Evolutionary conservation across 768 basidiomycete genomes (phyloP).

Genomic region (Naematelia encephala): DNA sequence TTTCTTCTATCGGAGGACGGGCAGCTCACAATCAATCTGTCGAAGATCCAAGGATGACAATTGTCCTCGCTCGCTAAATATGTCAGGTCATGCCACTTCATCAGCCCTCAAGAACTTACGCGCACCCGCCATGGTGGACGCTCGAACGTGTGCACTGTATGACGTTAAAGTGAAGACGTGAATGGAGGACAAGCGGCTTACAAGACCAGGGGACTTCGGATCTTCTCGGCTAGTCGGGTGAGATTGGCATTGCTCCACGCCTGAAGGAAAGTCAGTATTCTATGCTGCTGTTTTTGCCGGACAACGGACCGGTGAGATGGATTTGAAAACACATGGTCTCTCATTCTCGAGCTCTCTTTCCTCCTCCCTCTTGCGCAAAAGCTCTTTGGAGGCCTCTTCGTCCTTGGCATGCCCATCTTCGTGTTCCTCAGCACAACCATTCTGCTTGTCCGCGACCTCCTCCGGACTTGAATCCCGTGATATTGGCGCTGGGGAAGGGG

Average conservation of each 20-base stretch:
- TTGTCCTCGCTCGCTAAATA: constrained; percentile 50
- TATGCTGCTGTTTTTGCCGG: too few species aligned
- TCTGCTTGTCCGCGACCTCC: neutral
- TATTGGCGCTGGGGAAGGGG: constrained; percentile 8
- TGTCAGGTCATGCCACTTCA: constrained; percentile 4
- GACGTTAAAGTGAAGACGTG: neutral
- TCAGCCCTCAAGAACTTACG: constrained; percentile 32
- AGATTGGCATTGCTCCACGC: constrained; percentile 98
- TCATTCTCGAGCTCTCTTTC: constrained; percentile 43
- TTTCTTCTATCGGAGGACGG: neutral
- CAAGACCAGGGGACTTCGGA: constrained; percentile 94
- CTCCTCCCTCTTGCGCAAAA: constrained; percentile 24
- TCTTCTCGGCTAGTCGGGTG: constrained; percentile 90
- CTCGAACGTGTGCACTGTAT: constrained; percentile 76
- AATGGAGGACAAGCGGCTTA: constrained; percentile 51
- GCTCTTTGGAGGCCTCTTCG: constrained; percentile 14
- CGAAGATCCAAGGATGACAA: constrained; percentile 82
- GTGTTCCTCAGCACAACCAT: neutral
- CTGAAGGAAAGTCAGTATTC: constrained; percentile 53
- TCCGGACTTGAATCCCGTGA: neutral
- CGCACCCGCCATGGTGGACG: constrained; percentile 62
- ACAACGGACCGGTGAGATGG: constrained; percentile 76
- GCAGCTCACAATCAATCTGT: constrained; percentile 76
- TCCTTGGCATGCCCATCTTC: neutral
- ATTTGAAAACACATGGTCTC: constrained; percentile 87